Evolutionary conservation across 768 basidiomycete genomes (phyloP), one percentile per base, ranked within the genome.

Genomic region (Lyophyllum semitale): DNA sequence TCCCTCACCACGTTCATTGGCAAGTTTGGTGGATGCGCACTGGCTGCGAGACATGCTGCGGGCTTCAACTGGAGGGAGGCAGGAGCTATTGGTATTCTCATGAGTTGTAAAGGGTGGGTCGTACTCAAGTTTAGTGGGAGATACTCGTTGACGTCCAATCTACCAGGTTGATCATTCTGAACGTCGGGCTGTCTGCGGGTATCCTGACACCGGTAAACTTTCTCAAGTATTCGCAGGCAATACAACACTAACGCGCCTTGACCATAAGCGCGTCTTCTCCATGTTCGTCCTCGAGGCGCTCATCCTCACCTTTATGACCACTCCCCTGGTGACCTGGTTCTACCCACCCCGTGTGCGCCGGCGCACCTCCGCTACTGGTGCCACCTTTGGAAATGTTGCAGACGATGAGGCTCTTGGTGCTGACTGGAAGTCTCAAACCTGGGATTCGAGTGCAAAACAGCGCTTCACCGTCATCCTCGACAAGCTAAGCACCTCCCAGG

Each of bases 231-330:
- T 22, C 47, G 25, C 11, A 43, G 11, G 3, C n/a, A 7, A 26
- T 33, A 17, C 8, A 4, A 23, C 3, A 0, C 51, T 52, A 26
- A 11, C 48, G 4, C n/a, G 30, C 8, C n/a, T 23, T 48, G 22
- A n/a, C 5, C n/a, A n/a, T 59, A 56, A 76, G 74, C 81, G 80
- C 23, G 89, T 97, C 7, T 95, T 98, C 72, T 91, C 93, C 0
- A 98, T 97, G 93, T 95, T 98, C 63, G 93, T 98, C 38, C 76
- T 98, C 18, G 89, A 91, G 65, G 89, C 91, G 0, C 73, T 95
- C 35, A 68, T 87, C 7, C 75, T 97, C 37, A 96, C 95, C 0
- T 92, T 90, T 73, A 81, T 93, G 73, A 95, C 94, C 0, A 93
- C 90, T 0, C 92, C 91, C 0, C 79, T 87, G 29, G 89, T 91